Percentiles rank a stretch among this genome's conserved stretches.
These are phyloP conservation scores for Mortierella sp. DNA, from an alignment of 371 early-diverging fungal species.

Conservation along the genomic window DNA sequence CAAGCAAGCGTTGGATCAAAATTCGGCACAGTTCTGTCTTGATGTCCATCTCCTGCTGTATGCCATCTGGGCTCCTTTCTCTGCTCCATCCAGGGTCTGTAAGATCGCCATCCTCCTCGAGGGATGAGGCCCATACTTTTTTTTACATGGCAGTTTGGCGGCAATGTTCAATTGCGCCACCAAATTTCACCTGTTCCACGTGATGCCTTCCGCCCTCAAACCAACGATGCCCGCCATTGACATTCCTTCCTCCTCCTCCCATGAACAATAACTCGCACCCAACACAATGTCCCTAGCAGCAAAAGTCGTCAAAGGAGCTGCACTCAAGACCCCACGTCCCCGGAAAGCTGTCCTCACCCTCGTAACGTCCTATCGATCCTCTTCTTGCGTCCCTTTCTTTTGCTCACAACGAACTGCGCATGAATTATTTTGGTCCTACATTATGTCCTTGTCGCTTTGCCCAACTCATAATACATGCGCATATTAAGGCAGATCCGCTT, in stretches of 20 bases:
- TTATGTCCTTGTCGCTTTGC: neutral
- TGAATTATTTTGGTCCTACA: neutral
- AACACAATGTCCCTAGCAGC: conserved; percentile 29
- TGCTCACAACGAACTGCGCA: neutral
- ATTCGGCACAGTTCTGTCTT: neutral
- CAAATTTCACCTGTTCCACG: neutral
- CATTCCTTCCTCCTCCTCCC: neutral
- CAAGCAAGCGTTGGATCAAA: no score
- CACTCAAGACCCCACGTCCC: conserved; percentile 26
- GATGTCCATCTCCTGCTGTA: neutral
- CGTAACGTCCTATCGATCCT: conserved; percentile 11
- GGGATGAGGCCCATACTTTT: neutral
- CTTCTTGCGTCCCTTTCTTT: no score
- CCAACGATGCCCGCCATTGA: neutral
- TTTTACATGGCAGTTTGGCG: neutral
- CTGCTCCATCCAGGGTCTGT: neutral
- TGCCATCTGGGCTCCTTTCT: neutral
- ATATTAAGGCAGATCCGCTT: neutral
- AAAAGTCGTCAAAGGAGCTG: conserved; percentile 29
- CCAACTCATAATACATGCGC: neutral
- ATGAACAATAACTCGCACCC: neutral
- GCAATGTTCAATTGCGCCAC: neutral
- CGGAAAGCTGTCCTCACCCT: conserved; percentile 42
- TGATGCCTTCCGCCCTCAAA: neutral
- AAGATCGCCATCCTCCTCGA: no score